Conservation (phyloP, 495 filamentous ascomycete species). For the Amniculicola lignicola region DNA sequence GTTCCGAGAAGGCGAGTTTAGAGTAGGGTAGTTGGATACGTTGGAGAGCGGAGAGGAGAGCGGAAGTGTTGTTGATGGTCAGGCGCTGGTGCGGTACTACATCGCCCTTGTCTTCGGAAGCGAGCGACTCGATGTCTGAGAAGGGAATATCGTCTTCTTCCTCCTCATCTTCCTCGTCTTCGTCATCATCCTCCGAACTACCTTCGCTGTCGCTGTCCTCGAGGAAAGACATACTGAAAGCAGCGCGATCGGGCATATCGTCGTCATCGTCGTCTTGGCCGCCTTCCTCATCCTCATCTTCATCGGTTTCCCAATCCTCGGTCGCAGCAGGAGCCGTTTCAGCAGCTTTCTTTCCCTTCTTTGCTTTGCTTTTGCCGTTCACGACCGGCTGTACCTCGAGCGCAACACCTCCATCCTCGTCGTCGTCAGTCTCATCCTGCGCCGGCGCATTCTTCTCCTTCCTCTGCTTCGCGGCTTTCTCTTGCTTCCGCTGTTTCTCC, state of each 20-base stretch:
- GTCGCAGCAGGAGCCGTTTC: neutral
- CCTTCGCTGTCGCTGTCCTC: constrained; percentile 35
- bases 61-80: constrained; percentile 94
- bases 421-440: constrained; percentile 39
- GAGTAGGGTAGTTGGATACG: constrained; percentile 67
- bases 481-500: constrained; percentile 60
- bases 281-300: constrained; percentile 40
- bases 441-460: constrained; percentile 48
- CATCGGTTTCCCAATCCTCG: constrained; percentile 35
- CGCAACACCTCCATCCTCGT: constrained; percentile 24
- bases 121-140: constrained; percentile 74
- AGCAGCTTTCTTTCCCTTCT: constrained; percentile 1
- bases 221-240: constrained; percentile 31
- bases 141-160: constrained; percentile 75
- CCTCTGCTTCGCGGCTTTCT: constrained; percentile 41
- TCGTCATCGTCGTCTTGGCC: constrained; percentile 28
- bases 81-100: constrained; percentile 84
- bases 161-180: constrained; percentile 30
- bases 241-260: constrained; percentile 25
- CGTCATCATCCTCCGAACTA: constrained; percentile 23
- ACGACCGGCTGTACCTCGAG: neutral
- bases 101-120: constrained; percentile 78
- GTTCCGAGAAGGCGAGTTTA: constrained; percentile 60
- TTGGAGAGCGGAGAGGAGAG: constrained; percentile 50
- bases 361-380: constrained; percentile 25